A percentile compares a stretch with the other conserved stretches of the same genome.
Conservation (phyloP, 2,329 filamentous ascomycete genomes). For the Exutisphaerella laricina region DNA sequence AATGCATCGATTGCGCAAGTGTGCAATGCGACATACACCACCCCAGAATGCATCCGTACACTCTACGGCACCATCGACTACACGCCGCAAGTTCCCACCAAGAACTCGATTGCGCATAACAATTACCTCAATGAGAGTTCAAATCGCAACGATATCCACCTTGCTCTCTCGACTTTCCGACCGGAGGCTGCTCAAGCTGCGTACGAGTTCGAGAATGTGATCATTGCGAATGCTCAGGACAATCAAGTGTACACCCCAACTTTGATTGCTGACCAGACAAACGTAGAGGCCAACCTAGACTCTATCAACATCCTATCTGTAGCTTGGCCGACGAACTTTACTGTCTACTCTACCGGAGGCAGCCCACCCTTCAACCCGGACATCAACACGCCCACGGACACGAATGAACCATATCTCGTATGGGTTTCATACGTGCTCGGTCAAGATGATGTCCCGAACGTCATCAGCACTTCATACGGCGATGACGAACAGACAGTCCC, state of each 20-base stretch:
- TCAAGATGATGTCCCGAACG: conserved; percentile 53
- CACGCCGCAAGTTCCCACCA: conserved; percentile 38
- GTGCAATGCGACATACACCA: conserved; percentile 52
- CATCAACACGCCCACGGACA: conserved; percentile 43
- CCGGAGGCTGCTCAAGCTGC: conserved; percentile 45
- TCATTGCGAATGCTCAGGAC: conserved; percentile 52
- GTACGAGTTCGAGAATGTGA: conserved; percentile 52
- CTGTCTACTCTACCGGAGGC: conserved; percentile 57
- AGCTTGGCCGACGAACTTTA: conserved; percentile 50
- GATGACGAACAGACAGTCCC: conserved; percentile 62
- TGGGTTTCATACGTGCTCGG: conserved; percentile 51
- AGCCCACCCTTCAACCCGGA: conserved; percentile 50
- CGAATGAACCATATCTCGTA: conserved; percentile 62
- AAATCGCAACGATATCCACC: conserved; percentile 51
- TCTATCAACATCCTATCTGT: conserved; percentile 56
- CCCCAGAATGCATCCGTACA: conserved; percentile 49
- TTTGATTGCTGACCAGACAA: conserved; percentile 24
- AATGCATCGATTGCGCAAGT: conserved; percentile 18
- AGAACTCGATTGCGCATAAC: conserved; percentile 43
- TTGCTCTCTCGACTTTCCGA: conserved; percentile 52
- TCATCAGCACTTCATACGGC: conserved; percentile 61
- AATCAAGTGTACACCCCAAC: conserved; percentile 39
- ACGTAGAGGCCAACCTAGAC: conserved; percentile 58
- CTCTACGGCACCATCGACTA: conserved; percentile 53
- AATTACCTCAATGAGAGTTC: conserved; percentile 46